phyloP scores from a whole-genome alignment of 2,329 filamentous ascomycete species.

The Rutstroemia sydowiana region DNA sequence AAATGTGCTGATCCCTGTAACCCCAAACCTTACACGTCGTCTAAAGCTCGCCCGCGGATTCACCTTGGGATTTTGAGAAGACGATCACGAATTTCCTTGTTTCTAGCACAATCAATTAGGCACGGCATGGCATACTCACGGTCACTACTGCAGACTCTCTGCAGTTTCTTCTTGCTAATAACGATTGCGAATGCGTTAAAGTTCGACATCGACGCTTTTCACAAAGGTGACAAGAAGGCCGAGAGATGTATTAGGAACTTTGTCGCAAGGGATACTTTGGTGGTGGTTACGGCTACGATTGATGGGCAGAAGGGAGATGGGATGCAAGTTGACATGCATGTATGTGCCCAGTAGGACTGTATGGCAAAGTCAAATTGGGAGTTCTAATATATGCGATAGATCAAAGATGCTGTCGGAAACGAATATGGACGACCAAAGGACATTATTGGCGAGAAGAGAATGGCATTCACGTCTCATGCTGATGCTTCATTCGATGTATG shows the following conservation, averaged over 20 bases:
- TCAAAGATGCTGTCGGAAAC: slow-evolving; percentile 90
- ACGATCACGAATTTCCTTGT: too few relatives aligned
- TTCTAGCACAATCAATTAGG: background rate
- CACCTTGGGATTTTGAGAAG: background rate
- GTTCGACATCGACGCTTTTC: slow-evolving; percentile 78
- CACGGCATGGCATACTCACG: slow-evolving; percentile 42
- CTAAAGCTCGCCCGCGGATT: slow-evolving; percentile 14
- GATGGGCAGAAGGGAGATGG: slow-evolving; percentile 85
- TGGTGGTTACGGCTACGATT: slow-evolving; percentile 88
- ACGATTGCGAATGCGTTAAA: slow-evolving; percentile 64
- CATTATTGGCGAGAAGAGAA: slow-evolving; percentile 72
- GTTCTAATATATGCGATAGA: slow-evolving; percentile 44
- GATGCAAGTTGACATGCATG: slow-evolving; percentile 89
- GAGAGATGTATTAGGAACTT: slow-evolving; percentile 97
- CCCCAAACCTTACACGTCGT: slow-evolving; percentile 20
- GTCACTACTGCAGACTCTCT: slow-evolving; percentile 51
- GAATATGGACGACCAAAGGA: slow-evolving; percentile 91
- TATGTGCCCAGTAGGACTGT: slow-evolving; percentile 39
- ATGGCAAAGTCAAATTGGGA: background rate
- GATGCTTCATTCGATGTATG: slow-evolving; percentile 95
- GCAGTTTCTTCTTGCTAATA: slow-evolving; percentile 49
- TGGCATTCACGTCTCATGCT: slow-evolving; percentile 86
- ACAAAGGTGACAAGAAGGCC: slow-evolving; percentile 55
- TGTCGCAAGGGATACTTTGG: slow-evolving; percentile 81
- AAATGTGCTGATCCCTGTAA: slow-evolving; percentile 13